Evolutionary conservation across 768 basidiomycete species (phyloP).

Genomic region (Clitopilus passeckerianus): DNA sequence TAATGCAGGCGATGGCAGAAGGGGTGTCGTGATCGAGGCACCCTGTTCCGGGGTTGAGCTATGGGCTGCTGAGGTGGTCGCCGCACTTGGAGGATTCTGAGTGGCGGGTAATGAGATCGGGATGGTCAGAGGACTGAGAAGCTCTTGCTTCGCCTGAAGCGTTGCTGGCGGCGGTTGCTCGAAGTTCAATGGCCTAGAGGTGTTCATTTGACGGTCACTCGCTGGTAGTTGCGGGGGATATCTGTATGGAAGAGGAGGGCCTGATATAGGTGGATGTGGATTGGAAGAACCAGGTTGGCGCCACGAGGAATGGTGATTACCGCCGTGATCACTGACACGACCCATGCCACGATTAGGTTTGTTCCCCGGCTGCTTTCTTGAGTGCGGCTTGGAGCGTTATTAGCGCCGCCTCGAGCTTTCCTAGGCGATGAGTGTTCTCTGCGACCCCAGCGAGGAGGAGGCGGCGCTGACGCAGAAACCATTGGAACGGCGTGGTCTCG

Average conservation of each 20-base stretch:
- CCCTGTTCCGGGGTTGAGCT: background rate
- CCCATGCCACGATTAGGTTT: background rate
- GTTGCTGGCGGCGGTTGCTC: background rate
- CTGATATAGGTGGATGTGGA: background rate
- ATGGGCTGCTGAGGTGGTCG: background rate
- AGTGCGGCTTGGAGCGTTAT: background rate
- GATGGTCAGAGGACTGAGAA: background rate
- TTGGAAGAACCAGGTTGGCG: background rate
- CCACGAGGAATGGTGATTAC: background rate
- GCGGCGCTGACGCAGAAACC: background rate
- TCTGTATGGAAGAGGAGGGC: background rate
- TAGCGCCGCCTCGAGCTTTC: background rate
- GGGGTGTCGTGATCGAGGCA: background rate
- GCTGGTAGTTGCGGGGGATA: too few species aligned
- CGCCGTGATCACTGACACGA: background rate
- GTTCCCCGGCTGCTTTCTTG: background rate
- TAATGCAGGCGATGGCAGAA: background rate
- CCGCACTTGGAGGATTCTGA: background rate
- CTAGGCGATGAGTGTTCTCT: background rate
- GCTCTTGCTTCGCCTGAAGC: background rate
- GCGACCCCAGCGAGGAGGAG: background rate
- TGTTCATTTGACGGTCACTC: background rate
- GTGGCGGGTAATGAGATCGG: background rate
- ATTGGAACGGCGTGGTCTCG: slow-evolving; percentile 7
- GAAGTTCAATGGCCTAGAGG: background rate